These are phyloP conservation scores for Trametes coccinea DNA, from an alignment of 768 basidiomycete species.

Conservation along the genomic window DNA sequence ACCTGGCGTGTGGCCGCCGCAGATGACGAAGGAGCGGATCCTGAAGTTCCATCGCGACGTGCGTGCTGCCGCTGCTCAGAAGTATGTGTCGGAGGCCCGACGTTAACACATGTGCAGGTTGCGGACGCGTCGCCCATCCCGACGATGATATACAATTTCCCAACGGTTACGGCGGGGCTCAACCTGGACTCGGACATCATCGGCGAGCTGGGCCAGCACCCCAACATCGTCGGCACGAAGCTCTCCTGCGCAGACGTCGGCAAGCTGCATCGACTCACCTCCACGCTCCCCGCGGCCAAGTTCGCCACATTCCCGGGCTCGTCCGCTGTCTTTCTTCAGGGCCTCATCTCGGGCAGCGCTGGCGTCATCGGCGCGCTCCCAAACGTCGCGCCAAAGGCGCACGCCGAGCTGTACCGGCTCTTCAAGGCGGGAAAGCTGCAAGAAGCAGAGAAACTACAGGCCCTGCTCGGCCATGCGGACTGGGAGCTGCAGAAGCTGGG, in stretches of 20 bases:
- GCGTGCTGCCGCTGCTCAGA: conserved; percentile 12
- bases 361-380: conserved; percentile 46
- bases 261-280: conserved; percentile 75
- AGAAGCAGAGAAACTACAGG: conserved; percentile 64
- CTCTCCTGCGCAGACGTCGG: conserved; percentile 85
- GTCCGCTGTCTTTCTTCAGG: conserved; percentile 60
- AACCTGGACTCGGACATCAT: conserved; percentile 84
- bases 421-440: conserved; percentile 53
- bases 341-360: conserved; percentile 43
- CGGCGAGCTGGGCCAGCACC: conserved; percentile 65
- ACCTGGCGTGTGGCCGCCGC: conserved; percentile 67
- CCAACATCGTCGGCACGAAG: conserved; percentile 85
- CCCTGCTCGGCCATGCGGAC: conserved; percentile 63
- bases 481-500: conserved; percentile 64
- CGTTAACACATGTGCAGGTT: conserved; percentile 44
- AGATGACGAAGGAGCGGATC: conserved; percentile 64
- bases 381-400: conserved; percentile 52
- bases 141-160: conserved; percentile 85
- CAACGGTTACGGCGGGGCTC: conserved; percentile 75
- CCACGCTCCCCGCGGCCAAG: conserved; percentile 49
- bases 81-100: background rate
- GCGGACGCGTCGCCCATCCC: conserved; percentile 69
- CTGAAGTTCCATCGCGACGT: conserved; percentile 68
- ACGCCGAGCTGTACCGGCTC: conserved; percentile 49
- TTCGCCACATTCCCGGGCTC: conserved; percentile 79